Percentiles rank a stretch among this genome's conserved stretches.
Evolutionary conservation across 2,329 filamentous ascomycete genomes (phyloP).

Genomic region (Byssothecium circinans): DNA sequence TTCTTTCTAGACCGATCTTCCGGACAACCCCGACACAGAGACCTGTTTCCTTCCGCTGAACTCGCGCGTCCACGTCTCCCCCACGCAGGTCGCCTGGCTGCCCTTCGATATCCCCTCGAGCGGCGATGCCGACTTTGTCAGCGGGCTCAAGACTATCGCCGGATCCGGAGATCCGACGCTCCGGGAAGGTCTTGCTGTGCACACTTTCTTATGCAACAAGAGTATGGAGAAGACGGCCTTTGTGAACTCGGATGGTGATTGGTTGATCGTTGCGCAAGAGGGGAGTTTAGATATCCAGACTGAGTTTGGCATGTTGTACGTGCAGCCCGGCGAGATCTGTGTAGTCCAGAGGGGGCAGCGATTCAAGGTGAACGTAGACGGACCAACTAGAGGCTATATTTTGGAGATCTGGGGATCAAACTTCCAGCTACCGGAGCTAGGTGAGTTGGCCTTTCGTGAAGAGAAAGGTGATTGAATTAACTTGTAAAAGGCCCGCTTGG

Average conservation of each 20-base stretch:
- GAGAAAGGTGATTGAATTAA: neutral
- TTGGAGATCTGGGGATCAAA: slow-evolving; percentile 51
- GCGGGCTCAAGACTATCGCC: slow-evolving; percentile 41
- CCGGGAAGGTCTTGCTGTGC: slow-evolving; percentile 39
- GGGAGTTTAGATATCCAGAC: slow-evolving; percentile 75
- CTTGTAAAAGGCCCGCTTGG: slow-evolving; percentile 31
- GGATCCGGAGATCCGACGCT: slow-evolving; percentile 44
- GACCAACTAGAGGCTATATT: slow-evolving; percentile 70
- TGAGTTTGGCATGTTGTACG: slow-evolving; percentile 71
- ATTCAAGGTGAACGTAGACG: slow-evolving; percentile 69
- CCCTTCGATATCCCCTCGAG: slow-evolving; percentile 39
- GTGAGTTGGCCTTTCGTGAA: slow-evolving; percentile 5
- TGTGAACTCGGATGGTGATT: slow-evolving; percentile 70
- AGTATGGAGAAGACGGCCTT: slow-evolving; percentile 47
- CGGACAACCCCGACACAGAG: slow-evolving; percentile 41
- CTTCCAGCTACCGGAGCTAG: slow-evolving; percentile 44
- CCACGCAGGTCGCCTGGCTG: slow-evolving; percentile 42
- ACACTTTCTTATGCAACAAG: slow-evolving; percentile 39
- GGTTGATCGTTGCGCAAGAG: slow-evolving; percentile 74
- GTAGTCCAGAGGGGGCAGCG: slow-evolving; percentile 75
- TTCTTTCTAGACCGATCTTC: slow-evolving; percentile 33
- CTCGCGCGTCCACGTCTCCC: slow-evolving; percentile 40
- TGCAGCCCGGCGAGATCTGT: slow-evolving; percentile 77
- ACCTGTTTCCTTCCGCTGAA: slow-evolving; percentile 41
- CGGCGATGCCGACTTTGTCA: slow-evolving; percentile 37